Conservation (phyloP, 2,329 filamentous ascomycete species). For the Boeremia exigua region DNA sequence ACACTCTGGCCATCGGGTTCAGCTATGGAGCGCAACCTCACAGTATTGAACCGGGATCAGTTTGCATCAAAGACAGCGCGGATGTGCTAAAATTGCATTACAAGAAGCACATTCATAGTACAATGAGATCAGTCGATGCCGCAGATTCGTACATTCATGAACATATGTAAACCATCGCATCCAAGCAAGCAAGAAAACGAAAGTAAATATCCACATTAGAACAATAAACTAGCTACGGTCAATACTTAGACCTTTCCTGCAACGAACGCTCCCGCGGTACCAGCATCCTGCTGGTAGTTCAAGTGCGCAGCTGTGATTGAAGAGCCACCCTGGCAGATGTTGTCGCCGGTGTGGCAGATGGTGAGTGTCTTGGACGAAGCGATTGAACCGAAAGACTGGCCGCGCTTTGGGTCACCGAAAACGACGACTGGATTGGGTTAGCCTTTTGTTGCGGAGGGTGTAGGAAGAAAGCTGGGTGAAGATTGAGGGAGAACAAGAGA, state of each 20-base stretch:
- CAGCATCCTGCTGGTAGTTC: slow-evolving; percentile 24
- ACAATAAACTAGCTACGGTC: background rate
- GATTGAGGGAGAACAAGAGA: no score
- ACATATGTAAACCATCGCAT: background rate
- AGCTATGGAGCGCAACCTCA: no score
- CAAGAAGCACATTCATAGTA: no score
- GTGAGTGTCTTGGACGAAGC: slow-evolving; percentile 29
- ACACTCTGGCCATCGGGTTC: no score
- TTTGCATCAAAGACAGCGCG: no score
- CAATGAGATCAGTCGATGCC: no score
- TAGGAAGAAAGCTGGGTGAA: no score
- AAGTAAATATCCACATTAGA: background rate
- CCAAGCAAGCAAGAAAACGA: background rate
- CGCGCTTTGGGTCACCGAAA: slow-evolving; percentile 43
- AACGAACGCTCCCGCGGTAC: slow-evolving; percentile 21
- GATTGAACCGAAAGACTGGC: slow-evolving; percentile 34
- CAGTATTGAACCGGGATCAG: no score
- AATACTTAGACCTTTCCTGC: slow-evolving; percentile 10
- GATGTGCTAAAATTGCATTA: no score
- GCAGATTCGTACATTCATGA: no score
- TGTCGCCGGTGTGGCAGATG: slow-evolving; percentile 40
- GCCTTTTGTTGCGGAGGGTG: background rate
- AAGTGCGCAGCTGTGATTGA: slow-evolving; percentile 19
- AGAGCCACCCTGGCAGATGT: slow-evolving; percentile 31
- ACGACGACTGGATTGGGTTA: slow-evolving; percentile 28